Evolutionary conservation across 1,139 yeast genomes (phyloP), one percentile per base, ranked within the genome.

Genomic region (Hemisphaericaspora subhashii): DNA sequence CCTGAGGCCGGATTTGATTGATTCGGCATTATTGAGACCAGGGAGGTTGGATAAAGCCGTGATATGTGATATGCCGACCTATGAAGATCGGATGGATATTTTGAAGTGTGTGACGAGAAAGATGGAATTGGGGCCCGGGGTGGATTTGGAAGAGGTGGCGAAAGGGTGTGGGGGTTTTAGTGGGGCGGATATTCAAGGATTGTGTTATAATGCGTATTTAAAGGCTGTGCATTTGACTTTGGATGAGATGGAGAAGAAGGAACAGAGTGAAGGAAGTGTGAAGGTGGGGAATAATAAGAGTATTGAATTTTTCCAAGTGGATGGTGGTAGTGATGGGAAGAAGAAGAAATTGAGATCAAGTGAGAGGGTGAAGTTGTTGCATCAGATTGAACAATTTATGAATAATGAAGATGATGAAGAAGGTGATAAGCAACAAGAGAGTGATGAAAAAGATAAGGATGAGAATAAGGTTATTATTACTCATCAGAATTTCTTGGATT

Each of bases 161-260:
- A 52, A 56, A 13, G 51, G 60, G 7, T 82, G 96, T 0, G 78
- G 72, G 1, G 96, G 96, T 0, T 90, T 78, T 53, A 86, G 96
- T 26, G 97, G 97, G 10, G 98, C 98, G 0, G 98, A 92, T 63
- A 68, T 92, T 59, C 98, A 90, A 62, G 97, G 97, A 0, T 67
- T 92, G 37, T 83, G 90, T 31, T 90, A 89, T 60, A 92, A 89
- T 62, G 96, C 98, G 0, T 89, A 90, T 55, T 72, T 92, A 56
- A 85, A 83, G 48, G 95, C 96, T 7, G 95, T 92, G 14, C 98
- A 92, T 58, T 82, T 83, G 31, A 79, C 74, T 42, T 68, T 90
- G 39, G 82, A 81, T 17, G 48, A 48, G 15, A 32, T 45, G 22
- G 47, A 47, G 29, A 54, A 58, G 8, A 69, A 66, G 29, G 72